These are phyloP conservation scores for Botrytis medusae DNA, from an alignment of 2,329 filamentous ascomycete genomes.

Conservation along the genomic window DNA sequence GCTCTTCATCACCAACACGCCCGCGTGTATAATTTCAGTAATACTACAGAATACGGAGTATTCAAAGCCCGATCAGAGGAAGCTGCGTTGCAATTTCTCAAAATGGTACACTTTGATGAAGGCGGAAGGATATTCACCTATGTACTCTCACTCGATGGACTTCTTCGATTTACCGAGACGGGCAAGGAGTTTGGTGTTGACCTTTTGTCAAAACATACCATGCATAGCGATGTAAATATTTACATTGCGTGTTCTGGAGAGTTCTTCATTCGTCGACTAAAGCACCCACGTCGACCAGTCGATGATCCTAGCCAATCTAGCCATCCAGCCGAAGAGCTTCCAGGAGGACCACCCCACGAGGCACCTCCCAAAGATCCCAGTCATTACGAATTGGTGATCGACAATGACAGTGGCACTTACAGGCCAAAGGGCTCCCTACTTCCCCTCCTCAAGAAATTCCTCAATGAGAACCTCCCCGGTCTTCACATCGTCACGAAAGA, in stretches of 20 bases:
- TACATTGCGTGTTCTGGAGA: constrained; percentile 93
- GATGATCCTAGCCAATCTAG: constrained; percentile 48
- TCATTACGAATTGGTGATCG: constrained; percentile 83
- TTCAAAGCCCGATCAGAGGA: constrained; percentile 67
- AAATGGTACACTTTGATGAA: constrained; percentile 82
- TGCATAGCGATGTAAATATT: constrained; percentile 89
- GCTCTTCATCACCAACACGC: constrained; percentile 87
- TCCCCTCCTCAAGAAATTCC: constrained; percentile 67
- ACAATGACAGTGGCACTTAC: constrained; percentile 95
- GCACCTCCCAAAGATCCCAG: constrained; percentile 49
- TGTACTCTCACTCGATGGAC: constrained; percentile 80
- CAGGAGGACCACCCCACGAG: constrained; percentile 48
- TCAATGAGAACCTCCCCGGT: constrained; percentile 73
- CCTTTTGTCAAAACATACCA: constrained; percentile 89
- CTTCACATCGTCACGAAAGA: constrained; percentile 72
- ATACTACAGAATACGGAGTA: constrained; percentile 68
- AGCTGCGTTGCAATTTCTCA: constrained; percentile 77
- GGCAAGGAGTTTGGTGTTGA: constrained; percentile 95
- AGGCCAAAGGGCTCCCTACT: constrained; percentile 78
- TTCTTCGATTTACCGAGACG: constrained; percentile 90
- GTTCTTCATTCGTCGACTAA: constrained; percentile 79
- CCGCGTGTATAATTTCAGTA: constrained; percentile 86
- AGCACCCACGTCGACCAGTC: constrained; percentile 49
- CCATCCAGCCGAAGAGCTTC: constrained; percentile 52
- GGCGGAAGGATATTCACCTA: constrained; percentile 90